A percentile compares a stretch with the other conserved stretches of the same genome.
Conservation (phyloP, 2,329 filamentous ascomycete genomes). For the Purpureocillium lavendulum region DNA sequence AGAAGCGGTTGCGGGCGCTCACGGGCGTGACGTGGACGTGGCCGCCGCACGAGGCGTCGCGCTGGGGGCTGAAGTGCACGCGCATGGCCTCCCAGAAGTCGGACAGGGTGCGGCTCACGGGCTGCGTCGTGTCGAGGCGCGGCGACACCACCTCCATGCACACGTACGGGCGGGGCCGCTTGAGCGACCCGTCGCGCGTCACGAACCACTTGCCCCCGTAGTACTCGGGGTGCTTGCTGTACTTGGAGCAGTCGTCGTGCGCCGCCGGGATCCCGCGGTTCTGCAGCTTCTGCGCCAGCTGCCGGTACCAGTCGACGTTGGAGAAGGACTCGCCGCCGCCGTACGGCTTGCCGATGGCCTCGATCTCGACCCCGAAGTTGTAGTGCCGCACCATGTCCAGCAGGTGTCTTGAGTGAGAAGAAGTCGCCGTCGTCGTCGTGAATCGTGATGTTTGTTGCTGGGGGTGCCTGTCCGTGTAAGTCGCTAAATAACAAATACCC, state of each 20-base stretch:
- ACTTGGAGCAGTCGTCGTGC: slow-evolving; percentile 27
- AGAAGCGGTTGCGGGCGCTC: slow-evolving; percentile 23
- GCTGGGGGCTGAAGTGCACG: slow-evolving; percentile 29
- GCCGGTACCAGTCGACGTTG: slow-evolving; percentile 30
- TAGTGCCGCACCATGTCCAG: slow-evolving; percentile 21
- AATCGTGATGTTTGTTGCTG: no score
- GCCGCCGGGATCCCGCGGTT: slow-evolving; percentile 28
- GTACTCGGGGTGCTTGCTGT: slow-evolving; percentile 32
- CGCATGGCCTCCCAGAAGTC: slow-evolving; percentile 33
- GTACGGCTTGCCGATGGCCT: slow-evolving; percentile 27
- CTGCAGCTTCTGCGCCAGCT: slow-evolving; percentile 27
- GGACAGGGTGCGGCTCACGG: slow-evolving; percentile 21
- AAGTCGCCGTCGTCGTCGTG: no score
- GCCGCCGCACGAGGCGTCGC: slow-evolving; percentile 26
- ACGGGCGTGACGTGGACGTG: slow-evolving; percentile 31
- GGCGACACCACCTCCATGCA: slow-evolving; percentile 34
- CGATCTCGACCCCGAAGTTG: slow-evolving; percentile 32
- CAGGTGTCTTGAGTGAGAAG: no score
- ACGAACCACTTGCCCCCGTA: slow-evolving; percentile 33
- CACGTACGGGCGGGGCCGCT: slow-evolving; percentile 26
- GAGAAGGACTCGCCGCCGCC: slow-evolving; percentile 25
- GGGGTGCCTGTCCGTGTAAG: no score
- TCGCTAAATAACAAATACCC: no score
- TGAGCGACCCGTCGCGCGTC: slow-evolving; percentile 29
- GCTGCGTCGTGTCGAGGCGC: slow-evolving; percentile 24